phyloP scores from a whole-genome alignment of 2,329 filamentous ascomycete genomes.

The Fusarium incarnatum region DNA sequence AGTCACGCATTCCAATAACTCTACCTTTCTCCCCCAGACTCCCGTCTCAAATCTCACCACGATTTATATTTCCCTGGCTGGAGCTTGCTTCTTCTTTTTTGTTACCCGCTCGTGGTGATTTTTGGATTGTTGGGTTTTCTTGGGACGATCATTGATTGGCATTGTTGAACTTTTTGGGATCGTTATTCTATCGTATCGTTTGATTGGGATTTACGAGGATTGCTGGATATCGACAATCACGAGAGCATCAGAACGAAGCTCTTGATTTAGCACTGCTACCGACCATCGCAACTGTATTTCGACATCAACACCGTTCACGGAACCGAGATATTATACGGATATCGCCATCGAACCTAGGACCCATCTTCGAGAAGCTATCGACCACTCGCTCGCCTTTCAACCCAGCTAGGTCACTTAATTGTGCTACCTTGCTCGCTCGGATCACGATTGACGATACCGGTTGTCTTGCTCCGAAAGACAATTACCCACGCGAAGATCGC shows the following conservation, averaged over 20 bases:
- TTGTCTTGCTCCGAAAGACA: constrained; percentile 30
- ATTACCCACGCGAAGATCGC: constrained; percentile 15
- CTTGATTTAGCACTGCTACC: constrained; percentile 19
- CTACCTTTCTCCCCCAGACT: constrained; percentile 38
- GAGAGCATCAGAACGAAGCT: constrained; percentile 18
- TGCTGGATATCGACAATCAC: constrained; percentile 24
- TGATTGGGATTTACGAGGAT: constrained; percentile 17
- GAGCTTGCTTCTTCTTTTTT: constrained; percentile 26
- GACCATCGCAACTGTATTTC: not conserved
- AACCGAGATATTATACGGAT: constrained; percentile 9
- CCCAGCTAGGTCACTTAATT: constrained; percentile 23
- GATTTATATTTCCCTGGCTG: constrained; percentile 23
- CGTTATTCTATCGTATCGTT: constrained; percentile 25
- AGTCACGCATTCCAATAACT: constrained; percentile 30
- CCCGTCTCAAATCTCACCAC: constrained; percentile 24
- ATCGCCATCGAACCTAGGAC: constrained; percentile 9
- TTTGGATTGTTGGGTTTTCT: constrained; percentile 36
- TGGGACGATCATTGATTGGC: constrained; percentile 34
- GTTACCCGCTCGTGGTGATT: constrained; percentile 15
- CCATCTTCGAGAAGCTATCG: constrained; percentile 1
- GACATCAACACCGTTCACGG: constrained; percentile 12
- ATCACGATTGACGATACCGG: constrained; percentile 33
- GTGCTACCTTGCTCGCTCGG: constrained; percentile 39
- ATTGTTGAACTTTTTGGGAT: constrained; percentile 26
- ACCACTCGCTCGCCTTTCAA: constrained; percentile 10